Evolutionary conservation across 345 rosid species (phyloP).

Genomic region (Eucalyptus caleyi): DNA sequence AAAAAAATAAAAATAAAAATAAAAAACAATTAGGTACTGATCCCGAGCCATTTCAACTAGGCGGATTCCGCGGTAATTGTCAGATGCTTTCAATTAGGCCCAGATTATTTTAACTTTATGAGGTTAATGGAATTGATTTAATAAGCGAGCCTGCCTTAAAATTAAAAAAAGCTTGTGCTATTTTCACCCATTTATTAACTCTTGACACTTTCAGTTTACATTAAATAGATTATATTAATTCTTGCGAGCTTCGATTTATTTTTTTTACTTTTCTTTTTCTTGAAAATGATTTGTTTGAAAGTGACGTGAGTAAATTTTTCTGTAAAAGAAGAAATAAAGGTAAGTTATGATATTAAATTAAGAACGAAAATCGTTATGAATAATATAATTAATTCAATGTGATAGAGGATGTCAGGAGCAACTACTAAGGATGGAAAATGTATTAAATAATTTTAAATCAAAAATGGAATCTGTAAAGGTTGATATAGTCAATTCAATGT

Average conservation of each 20-base stretch:
- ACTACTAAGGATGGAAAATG: rapidly evolving
- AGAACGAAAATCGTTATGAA: rapidly evolving
- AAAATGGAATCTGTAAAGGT: rapidly evolving
- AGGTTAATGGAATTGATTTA: not conserved
- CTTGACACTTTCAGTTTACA: rapidly evolving
- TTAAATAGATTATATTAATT: no score
- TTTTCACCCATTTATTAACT: no score
- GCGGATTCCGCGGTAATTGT: not conserved
- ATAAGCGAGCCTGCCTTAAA: not conserved
- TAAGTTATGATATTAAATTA: no score
- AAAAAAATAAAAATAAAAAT: not conserved
- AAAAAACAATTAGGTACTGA: not conserved
- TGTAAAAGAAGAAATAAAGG: no score
- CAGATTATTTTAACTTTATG: not conserved
- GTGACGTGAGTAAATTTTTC: no score
- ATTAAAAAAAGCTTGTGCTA: no score
- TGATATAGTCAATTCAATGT: rapidly evolving
- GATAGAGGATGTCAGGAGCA: rapidly evolving
- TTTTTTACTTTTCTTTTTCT: no score
- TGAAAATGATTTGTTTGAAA: no score
- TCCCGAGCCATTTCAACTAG: not conserved
- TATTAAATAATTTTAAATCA: no score
- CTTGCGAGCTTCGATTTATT: no score
- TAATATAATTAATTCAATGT: no score
- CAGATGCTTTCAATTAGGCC: not conserved